Percentiles rank a stretch among this genome's conserved stretches.
These are phyloP conservation scores for Lycium ferocissimum DNA, from an alignment of 257 asterid species.

Conservation along the genomic window DNA sequence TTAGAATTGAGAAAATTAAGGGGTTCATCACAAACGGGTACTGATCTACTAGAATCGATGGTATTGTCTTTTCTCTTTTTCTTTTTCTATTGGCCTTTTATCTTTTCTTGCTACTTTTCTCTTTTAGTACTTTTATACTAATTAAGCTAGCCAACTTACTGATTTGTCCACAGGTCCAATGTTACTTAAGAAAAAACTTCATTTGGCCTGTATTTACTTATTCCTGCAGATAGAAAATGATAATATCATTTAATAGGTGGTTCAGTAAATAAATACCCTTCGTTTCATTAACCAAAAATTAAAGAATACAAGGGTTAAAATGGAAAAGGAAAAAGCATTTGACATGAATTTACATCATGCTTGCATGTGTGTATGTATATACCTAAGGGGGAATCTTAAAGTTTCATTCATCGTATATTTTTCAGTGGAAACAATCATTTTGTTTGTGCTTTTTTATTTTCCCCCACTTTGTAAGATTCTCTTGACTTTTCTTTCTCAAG, in stretches of 20 bases:
- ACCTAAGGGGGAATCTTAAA: constrained; percentile 14
- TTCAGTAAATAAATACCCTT: not conserved
- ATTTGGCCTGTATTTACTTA: not conserved
- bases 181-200: not conserved
- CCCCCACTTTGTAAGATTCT: constrained; percentile 60
- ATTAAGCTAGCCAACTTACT: too few species aligned
- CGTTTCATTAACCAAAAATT: not conserved
- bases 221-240: not conserved
- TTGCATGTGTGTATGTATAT: constrained; percentile 42
- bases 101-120: not conserved
- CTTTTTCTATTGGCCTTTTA: not conserved
- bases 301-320: not conserved
- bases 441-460: constrained; percentile 40
- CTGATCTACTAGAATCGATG: not conserved
- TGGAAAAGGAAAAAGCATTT: not conserved
- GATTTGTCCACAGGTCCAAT: not conserved
- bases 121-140: not conserved
- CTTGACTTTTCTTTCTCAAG: constrained; percentile 56
- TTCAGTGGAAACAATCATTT: constrained; percentile 52
- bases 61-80: not conserved
- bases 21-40: not conserved
- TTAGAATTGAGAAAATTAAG: not conserved
- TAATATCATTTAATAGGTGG: not conserved
- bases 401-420: constrained; percentile 34
- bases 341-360: constrained; percentile 44